Evolutionary conservation across 2,329 filamentous ascomycete genomes (phyloP).

Genomic region (Aspergillus fischeri): DNA sequence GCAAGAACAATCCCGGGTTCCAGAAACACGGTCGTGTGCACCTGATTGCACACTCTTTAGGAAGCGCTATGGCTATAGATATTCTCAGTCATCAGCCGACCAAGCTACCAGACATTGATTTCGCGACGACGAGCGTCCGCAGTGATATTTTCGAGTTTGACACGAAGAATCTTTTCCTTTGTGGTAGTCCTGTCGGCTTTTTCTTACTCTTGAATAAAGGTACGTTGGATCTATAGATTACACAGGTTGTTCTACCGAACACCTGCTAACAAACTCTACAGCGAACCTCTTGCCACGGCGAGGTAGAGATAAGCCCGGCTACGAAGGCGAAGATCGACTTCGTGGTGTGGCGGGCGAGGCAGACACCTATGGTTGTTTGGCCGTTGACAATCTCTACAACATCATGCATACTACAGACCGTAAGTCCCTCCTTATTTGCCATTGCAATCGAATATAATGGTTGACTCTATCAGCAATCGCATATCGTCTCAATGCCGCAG

Average conservation of each 20-base stretch:
- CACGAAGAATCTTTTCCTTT: constrained; percentile 82
- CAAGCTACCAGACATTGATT: constrained; percentile 49
- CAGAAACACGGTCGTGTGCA: constrained; percentile 77
- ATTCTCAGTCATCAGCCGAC: constrained; percentile 88
- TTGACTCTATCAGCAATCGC: constrained; percentile 64
- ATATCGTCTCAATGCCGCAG: constrained; percentile 84
- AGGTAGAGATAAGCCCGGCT: constrained; percentile 70
- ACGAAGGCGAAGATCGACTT: constrained; percentile 58
- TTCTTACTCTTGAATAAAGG: constrained; percentile 79
- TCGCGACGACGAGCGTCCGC: constrained; percentile 38
- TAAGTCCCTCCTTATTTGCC: constrained; percentile 18
- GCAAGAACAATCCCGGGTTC: constrained; percentile 86
- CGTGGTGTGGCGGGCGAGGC: constrained; percentile 69
- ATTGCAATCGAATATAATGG: constrained; percentile 39
- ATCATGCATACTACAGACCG: constrained; percentile 70
- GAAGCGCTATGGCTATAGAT: constrained; percentile 91
- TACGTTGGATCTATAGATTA: constrained; percentile 9
- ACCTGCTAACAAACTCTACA: constrained; percentile 22
- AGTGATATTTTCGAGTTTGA: constrained; percentile 79
- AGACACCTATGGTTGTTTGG: constrained; percentile 81
- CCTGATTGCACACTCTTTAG: constrained; percentile 86
- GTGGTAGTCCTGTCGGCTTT: constrained; percentile 86
- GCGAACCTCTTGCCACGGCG: constrained; percentile 69
- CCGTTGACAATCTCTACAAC: constrained; percentile 96
- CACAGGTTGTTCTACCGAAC: constrained; percentile 27